Evolutionary conservation across 495 filamentous ascomycete species (phyloP), one percentile per base, ranked within the genome.

Genomic region (Elaphomyces granulatus): DNA sequence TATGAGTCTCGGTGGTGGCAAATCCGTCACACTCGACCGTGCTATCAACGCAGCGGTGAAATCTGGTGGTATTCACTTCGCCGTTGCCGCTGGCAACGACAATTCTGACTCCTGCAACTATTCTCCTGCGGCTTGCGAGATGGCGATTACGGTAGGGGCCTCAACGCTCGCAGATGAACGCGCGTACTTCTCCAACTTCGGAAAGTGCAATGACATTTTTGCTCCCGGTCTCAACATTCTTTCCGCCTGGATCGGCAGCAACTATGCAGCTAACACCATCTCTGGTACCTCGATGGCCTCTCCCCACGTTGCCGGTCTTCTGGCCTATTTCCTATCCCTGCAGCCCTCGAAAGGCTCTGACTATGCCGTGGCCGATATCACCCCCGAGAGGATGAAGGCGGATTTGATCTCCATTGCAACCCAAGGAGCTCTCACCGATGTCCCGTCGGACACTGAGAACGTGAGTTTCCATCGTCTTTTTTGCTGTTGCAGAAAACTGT

Each of bases 131-230:
- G 80, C 87, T 37, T 84, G 92, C 45, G 75, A 78, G 50, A 85
- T 87, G 57, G 87, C 92, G 40, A 79, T 99, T 52, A 99, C 92
- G 36, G 92, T 99, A 43, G 92, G 87, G 57, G 92, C 92, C 45
- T 93, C 86, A 15, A 93, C 83, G 43, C 72, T 99, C 21, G 72
- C 72, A 48, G 92, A 99, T 60, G 83, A 87, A 72, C 88, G 92
- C 63, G 92, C 92, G 46, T 99, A 96, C 76, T 99, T 99, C 80
- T 96, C 92, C 75, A 99, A 99, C 80, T 96, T 78, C 64, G 92
- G 92, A 59, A 88, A 87, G 74, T 99, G 92, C 74, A 94, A 88
- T 56, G 87, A 96, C 60, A 95, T 99, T 70, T 99, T 99, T 57
- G 92, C 87, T 41, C 92, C 92, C 38, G 92, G 92, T 51, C 71